Percentiles rank a stretch among this genome's conserved stretches.
Conservation (phyloP, 495 filamentous ascomycete species). For the Trichoderma asperelloides region DNA sequence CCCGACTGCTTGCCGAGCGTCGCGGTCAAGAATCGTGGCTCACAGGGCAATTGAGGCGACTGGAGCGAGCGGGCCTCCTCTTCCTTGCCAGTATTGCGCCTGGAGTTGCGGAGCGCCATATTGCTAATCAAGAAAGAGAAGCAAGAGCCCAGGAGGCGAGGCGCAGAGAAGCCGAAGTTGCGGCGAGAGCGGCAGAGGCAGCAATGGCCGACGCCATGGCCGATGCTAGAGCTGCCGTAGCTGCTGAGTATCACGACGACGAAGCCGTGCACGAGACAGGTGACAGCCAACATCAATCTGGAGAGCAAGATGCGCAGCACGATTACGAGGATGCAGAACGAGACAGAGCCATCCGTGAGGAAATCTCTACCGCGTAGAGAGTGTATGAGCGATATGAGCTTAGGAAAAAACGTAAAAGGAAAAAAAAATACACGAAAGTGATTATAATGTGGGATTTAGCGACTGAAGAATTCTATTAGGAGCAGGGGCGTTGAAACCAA, state of each 20-base stretch:
- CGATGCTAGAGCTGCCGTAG: not conserved
- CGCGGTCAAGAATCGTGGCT: constrained; percentile 42
- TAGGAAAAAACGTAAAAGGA: not conserved
- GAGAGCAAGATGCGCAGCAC: not conserved
- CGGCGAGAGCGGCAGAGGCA: constrained; percentile 18
- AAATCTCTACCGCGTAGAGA: not conserved
- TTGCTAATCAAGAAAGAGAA: constrained; percentile 57
- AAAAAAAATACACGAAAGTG: not conserved
- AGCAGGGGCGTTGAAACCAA: not conserved
- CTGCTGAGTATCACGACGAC: not conserved
- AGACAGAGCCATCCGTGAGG: not conserved
- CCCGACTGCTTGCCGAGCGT: constrained; percentile 44
- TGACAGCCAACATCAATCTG: not conserved
- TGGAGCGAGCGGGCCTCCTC: constrained; percentile 68
- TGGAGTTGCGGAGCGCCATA: constrained; percentile 76
- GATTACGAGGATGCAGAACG: not conserved
- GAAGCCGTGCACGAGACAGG: not conserved
- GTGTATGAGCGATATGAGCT: not conserved
- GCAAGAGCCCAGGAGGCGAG: constrained; percentile 46
- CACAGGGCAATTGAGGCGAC: constrained; percentile 46
- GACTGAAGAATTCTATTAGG: not conserved
- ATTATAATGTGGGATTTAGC: constrained; percentile 5
- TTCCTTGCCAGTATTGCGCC: constrained; percentile 81
- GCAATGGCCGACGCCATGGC: not conserved
- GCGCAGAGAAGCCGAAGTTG: constrained; percentile 38